These are phyloP conservation scores for Aegle marmelos DNA, from an alignment of 345 rosid genomes.

Conservation along the genomic window DNA sequence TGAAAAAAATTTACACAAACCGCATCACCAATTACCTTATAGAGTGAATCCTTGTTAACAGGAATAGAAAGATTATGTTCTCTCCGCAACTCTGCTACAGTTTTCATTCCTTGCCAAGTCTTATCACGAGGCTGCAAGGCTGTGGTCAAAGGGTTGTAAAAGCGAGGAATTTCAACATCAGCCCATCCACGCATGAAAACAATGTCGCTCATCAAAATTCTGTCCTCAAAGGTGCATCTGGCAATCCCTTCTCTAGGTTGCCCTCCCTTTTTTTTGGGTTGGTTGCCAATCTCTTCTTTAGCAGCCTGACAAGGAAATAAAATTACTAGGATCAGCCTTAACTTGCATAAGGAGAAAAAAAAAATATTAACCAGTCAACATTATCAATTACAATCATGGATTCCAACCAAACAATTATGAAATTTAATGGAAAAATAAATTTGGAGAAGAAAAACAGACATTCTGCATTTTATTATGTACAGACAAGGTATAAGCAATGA, in stretches of 20 bases:
- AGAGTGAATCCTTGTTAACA: constrained; percentile 77
- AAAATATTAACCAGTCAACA: background rate
- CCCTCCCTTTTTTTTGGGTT: constrained; percentile 60
- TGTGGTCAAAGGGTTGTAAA: constrained; percentile 80
- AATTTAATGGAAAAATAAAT: background rate
- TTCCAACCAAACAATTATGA: background rate
- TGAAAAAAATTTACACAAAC: background rate
- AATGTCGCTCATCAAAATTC: constrained; percentile 82
- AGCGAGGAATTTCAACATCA: constrained; percentile 68
- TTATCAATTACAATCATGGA: background rate
- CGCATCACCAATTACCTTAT: constrained; percentile 53
- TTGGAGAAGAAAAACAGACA: background rate
- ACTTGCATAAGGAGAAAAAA: background rate
- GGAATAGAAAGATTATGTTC: constrained; percentile 67
- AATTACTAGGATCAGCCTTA: background rate
- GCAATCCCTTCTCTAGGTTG: constrained; percentile 74
- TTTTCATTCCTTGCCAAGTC: constrained; percentile 93
- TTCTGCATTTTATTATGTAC: background rate
- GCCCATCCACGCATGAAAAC: constrained; percentile 86
- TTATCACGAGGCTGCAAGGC: constrained; percentile 79
- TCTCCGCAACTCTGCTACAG: constrained; percentile 74
- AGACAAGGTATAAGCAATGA: background rate
- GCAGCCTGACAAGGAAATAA: constrained; percentile 51
- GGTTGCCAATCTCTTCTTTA: constrained; percentile 72
- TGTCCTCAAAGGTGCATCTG: constrained; percentile 97